Percentiles rank a stretch among this genome's conserved stretches.
phyloP scores from a whole-genome alignment of 192 early-diverging fungal genomes.

The Globomyces pollinis-pini region DNA sequence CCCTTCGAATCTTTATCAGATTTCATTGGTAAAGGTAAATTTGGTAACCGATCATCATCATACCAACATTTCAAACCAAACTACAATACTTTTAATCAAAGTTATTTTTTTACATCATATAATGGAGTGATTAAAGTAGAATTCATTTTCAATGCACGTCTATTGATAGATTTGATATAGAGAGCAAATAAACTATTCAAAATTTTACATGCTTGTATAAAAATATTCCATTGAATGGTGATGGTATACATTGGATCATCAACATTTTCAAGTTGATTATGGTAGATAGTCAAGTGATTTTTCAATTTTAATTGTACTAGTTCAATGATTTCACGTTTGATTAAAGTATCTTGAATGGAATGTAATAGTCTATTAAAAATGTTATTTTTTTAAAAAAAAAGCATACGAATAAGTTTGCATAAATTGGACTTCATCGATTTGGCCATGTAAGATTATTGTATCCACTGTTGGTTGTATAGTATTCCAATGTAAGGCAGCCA shows the following conservation, averaged over 20 bases:
- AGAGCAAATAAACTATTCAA: slow-evolving; percentile 3
- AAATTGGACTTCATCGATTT: not conserved
- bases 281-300: not conserved
- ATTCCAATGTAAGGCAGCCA: no score
- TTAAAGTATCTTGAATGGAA: not conserved
- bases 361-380: no score
- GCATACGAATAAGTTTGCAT: not conserved
- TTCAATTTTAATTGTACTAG: not conserved
- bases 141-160: not conserved
- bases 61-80: no score
- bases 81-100: no score
- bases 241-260: not conserved
- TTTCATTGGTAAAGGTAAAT: no score
- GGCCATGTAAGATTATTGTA: not conserved
- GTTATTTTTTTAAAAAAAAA: not conserved
- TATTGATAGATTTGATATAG: not conserved
- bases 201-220: not conserved
- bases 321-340: not conserved
- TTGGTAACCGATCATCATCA: no score
- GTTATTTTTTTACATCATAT: no score
- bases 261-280: not conserved
- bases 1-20: no score
- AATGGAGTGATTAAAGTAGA: no score
- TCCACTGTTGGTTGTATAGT: not conserved
- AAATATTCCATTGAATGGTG: not conserved